Base-by-base conservation (phyloP, 2,329 filamentous ascomycete genomes). In the Cytospora mali region DNA sequence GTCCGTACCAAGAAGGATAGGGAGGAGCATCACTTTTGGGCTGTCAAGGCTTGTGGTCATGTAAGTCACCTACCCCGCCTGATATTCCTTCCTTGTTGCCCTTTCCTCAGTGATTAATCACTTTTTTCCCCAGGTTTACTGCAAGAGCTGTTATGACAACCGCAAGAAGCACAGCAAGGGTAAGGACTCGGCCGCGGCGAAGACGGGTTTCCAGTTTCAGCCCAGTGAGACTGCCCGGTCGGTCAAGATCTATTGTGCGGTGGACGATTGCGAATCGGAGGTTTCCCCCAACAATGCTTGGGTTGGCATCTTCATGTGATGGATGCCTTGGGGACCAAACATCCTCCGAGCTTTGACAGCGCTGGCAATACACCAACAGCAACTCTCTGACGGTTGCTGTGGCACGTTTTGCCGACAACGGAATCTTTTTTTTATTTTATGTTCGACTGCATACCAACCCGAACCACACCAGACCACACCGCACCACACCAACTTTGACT, bases 21-120 rank as follows among this genome's bases (percentile, higher is more conserved):
- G 7, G 83, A 81, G 25, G 93, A 96, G 75, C 88, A 91, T 71
- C 90, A 97, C 70, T 94, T 98, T 66, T 98, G 93, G 93, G 89
- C 95, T 0, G 83, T 95, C 39, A 97, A 93, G 75, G 84, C 84
- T 57, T 99, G 95, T 74, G 95, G 95, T 67, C 95, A 99, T 78
- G 95, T 98, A 83, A 72, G 81, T 74, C 25, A 51, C 14, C 46
- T 11, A 18, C 6, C n/a, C 25, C 35, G 57, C 18, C 27, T 21
- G 5, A 7, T 28, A n/a, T 11, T 21, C 23, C 10, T n/a, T 56
- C 42, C 49, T 27, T 49, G 29, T 46, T 6, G 53, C 42, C 29
- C 31, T 52, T 48, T 18, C 31, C 27, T 39, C 14, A 53, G 29
- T 60, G 39, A 53, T 55, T 64, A 64, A 64, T 14, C n/a, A 1